Evolutionary conservation across 2,329 filamentous ascomycete genomes (phyloP).

Genomic region (Penicillium sp.): DNA sequence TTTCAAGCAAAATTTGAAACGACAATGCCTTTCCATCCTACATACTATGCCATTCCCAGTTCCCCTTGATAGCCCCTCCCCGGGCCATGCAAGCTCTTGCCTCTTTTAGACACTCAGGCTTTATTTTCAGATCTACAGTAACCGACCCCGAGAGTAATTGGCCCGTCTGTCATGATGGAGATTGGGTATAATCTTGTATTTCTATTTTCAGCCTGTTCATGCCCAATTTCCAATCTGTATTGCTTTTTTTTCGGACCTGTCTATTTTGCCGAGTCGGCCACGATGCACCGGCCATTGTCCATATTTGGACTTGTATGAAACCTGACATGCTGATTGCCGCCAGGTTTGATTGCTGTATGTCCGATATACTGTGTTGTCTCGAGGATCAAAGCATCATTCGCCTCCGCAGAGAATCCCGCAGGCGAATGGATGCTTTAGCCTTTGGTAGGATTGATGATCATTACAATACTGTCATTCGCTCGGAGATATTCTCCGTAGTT

Average conservation of each 20-base stretch:
- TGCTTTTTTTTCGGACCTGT: constrained; percentile 1
- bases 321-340: neutral
- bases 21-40: neutral
- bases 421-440: too few species aligned
- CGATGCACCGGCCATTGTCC: neutral
- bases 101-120: neutral
- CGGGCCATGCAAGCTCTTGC: neutral
- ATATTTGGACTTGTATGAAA: neutral
- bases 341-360: neutral
- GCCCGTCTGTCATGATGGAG: neutral
- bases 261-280: neutral
- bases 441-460: neutral
- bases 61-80: too few species aligned
- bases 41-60: neutral
- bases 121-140: neutral
- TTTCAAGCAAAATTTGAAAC: too few species aligned
- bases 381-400: too few species aligned
- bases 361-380: neutral
- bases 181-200: neutral
- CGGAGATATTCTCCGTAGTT: neutral
- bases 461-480: neutral
- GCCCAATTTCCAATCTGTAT: neutral
- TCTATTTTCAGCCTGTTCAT: neutral
- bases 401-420: too few species aligned
- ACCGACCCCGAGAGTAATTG: neutral